Base-by-base conservation (phyloP, 768 basidiomycete species). In the Mycena capillaripes region DNA sequence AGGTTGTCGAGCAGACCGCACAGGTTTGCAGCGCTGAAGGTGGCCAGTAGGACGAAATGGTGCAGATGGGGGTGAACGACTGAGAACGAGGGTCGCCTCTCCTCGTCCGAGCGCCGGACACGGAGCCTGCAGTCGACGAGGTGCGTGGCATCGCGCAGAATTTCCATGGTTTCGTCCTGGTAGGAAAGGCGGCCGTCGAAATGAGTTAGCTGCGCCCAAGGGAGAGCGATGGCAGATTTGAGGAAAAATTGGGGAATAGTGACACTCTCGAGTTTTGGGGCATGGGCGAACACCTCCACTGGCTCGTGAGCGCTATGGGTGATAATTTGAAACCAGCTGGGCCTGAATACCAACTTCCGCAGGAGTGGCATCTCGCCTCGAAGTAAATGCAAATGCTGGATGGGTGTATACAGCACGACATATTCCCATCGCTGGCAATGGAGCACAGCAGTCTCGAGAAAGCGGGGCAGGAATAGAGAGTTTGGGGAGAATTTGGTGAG, bases 281-380 rank as follows among this genome's bases (percentile, higher is more conserved):
- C 48, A 21, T 9, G 10, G 48, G 34, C 42, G 44, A 69, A 52
- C 16, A n/a, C n/a, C n/a, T n/a, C n/a, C n/a, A n/a, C n/a, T n/a
- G n/a, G n/a, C n/a, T n/a, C n/a, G n/a, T n/a, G 53, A 16, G 7
- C 4, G 19, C 19, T 38, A 7, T 21, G n/a, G 2, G 32, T 7
- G 8, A 8, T n/a, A 16, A 7, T 1, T 10, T 56, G 64, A 9
- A 50, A 16, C 0, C 17, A 32, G 29, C 19, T 27, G 2, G 66
- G 66, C 16, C 60, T 50, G n/a, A n/a, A n/a, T n/a, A n/a, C n/a
- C 46, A 72, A 29, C 4, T 38, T 11, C 25, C 52, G 48, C n/a
- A 72, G 60, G 7, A 62, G 40, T 11, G 71, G 66, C 65, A 72
- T 67, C 7, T 72, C 66, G 12, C 59, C 65, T 19, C 38, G 50